These are phyloP conservation scores for Sextonia rubra DNA, from an alignment of 164 flowering plant genomes.

Conservation along the genomic window DNA sequence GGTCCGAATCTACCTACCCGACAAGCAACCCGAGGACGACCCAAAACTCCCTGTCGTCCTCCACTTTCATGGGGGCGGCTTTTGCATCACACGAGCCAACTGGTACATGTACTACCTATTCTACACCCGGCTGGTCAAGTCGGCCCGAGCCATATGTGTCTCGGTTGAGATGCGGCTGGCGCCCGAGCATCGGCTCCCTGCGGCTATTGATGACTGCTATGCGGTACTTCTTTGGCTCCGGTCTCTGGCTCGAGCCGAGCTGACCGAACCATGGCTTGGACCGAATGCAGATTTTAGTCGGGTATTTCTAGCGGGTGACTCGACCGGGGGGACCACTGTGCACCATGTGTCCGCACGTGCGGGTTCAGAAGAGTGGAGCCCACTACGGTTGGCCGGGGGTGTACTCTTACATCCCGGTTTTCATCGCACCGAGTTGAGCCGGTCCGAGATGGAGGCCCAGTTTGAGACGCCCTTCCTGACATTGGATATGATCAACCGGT, in stretches of 20 bases:
- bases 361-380: constrained; percentile 22
- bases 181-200: constrained; percentile 78
- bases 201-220: constrained; percentile 53
- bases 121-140: constrained; percentile 42
- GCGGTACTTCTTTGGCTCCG: constrained; percentile 60
- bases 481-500: constrained; percentile 72
- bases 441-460: constrained; percentile 47
- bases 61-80: constrained; percentile 82
- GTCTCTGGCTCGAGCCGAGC: constrained; percentile 28
- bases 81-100: constrained; percentile 64
- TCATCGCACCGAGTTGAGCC: constrained; percentile 42
- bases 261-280: constrained; percentile 40
- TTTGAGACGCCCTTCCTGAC: constrained; percentile 62
- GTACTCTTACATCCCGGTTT: constrained; percentile 71
- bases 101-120: constrained; percentile 61
- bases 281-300: constrained; percentile 45
- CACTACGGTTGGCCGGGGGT: constrained; percentile 48
- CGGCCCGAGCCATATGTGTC: constrained; percentile 35
- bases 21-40: constrained; percentile 9
- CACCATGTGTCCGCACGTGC: constrained; percentile 64
- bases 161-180: constrained; percentile 57
- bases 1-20: constrained; percentile 57
- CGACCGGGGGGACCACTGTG: constrained; percentile 72
- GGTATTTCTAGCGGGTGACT: constrained; percentile 74
- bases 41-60: constrained; percentile 51